Percentiles rank a stretch among this genome's conserved stretches.
Conservation (phyloP, 164 flowering plant genomes). For the Dillenia turbinata region DNA sequence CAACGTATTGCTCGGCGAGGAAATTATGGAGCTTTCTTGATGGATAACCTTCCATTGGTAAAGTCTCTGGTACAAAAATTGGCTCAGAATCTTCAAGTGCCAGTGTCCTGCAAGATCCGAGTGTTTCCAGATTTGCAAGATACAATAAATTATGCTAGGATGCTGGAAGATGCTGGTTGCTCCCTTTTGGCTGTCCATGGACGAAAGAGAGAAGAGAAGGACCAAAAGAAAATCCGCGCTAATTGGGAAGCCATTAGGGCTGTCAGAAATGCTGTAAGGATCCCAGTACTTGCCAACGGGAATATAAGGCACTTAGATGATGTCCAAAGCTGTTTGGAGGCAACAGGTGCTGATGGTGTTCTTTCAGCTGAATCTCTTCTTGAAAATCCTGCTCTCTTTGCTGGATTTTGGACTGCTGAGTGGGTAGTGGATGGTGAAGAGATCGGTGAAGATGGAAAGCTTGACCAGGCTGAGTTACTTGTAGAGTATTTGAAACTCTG, state of each 20-base stretch:
- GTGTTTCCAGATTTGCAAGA: constrained; percentile 72
- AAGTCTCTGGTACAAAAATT: constrained; percentile 76
- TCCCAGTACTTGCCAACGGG: constrained; percentile 96
- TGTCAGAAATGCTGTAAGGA: constrained; percentile 64
- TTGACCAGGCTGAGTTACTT: constrained; percentile 71
- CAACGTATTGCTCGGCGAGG: constrained; percentile 94
- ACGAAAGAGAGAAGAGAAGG: constrained; percentile 89
- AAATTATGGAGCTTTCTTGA: constrained; percentile 89
- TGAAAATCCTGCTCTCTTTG: constrained; percentile 94
- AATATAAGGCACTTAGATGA: constrained; percentile 85
- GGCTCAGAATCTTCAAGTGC: constrained; percentile 64
- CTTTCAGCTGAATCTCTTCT: constrained; percentile 96
- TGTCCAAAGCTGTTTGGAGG: constrained; percentile 57
- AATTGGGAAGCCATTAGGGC: constrained; percentile 80
- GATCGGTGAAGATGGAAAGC: constrained; percentile 25
- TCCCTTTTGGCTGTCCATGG: constrained; percentile 96
- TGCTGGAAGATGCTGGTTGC: constrained; percentile 99
- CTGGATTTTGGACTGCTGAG: constrained; percentile 74
- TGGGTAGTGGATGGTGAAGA: constrained; percentile 47
- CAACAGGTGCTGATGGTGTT: constrained; percentile 85
- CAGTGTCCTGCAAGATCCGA: constrained; percentile 93
- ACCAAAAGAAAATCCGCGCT: constrained; percentile 74
- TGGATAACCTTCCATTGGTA: constrained; percentile 91
- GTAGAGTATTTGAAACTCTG: constrained; percentile 84
- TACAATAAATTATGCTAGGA: constrained; percentile 83